Percentiles rank a stretch among this genome's conserved stretches.
Evolutionary conservation across 148 eudicot species (phyloP).

Genomic region (Vaccinium corymbosum): DNA sequence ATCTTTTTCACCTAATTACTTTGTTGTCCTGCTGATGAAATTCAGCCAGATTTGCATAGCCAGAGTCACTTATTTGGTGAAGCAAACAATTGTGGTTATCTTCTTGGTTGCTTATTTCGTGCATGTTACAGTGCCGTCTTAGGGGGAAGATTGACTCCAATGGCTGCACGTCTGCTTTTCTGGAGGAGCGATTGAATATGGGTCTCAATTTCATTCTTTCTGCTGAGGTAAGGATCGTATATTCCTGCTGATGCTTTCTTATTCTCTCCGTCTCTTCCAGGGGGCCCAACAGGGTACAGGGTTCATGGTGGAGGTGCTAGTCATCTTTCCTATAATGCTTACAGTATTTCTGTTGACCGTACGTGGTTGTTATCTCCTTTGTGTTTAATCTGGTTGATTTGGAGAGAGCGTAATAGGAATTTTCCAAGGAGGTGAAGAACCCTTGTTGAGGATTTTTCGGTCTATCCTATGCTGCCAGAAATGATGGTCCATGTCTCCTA

Average conservation of each 20-base stretch:
- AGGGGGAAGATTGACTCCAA: constrained; percentile 95
- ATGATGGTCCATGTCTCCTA: background rate
- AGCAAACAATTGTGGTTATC: background rate
- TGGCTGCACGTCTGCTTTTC: constrained; percentile 68
- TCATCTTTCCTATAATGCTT: background rate
- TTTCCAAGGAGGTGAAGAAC: background rate
- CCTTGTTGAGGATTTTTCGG: background rate
- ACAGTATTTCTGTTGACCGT: background rate
- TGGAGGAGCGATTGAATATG: constrained; percentile 84
- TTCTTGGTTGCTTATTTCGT: background rate
- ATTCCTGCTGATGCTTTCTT: background rate
- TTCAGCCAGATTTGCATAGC: background rate
- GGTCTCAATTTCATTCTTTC: constrained; percentile 86
- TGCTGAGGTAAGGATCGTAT: constrained; percentile 62
- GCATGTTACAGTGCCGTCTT: constrained; percentile 63
- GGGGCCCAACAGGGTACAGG: no score
- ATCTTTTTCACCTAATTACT: background rate
- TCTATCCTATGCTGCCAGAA: background rate
- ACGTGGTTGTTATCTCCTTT: background rate
- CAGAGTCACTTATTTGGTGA: background rate
- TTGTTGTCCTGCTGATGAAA: background rate
- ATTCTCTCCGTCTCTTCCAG: background rate
- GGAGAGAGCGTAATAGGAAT: background rate
- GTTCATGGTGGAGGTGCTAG: background rate
- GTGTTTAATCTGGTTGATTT: background rate